These are phyloP conservation scores for Arctostaphylos glauca DNA, from an alignment of 148 eudicot species.

Conservation along the genomic window DNA sequence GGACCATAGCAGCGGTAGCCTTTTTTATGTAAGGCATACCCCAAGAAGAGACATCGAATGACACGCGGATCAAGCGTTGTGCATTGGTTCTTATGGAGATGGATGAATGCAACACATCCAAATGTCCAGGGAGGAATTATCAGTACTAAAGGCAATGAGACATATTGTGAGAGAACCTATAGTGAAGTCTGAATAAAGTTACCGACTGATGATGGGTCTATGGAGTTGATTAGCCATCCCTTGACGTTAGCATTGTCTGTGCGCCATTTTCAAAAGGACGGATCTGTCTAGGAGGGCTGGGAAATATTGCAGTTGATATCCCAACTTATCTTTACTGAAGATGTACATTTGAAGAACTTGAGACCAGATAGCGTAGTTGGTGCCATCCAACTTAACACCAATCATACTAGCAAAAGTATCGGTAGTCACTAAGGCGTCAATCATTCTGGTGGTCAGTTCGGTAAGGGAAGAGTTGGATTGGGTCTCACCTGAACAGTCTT, in stretches of 20 bases:
- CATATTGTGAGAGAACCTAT: no score
- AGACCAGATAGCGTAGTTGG: slow-evolving; percentile 19
- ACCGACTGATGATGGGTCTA: background rate
- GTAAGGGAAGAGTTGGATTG: no score
- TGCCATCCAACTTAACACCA: slow-evolving; percentile 16
- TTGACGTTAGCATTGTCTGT: background rate
- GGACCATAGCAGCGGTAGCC: background rate
- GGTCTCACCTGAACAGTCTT: no score
- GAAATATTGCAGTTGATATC: background rate
- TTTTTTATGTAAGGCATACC: background rate
- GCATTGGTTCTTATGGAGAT: background rate
- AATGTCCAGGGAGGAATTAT: background rate
- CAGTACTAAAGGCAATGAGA: background rate
- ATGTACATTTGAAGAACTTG: slow-evolving; percentile 17
- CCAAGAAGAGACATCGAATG: background rate
- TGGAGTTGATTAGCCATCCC: slow-evolving; percentile 9
- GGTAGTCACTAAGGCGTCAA: no score
- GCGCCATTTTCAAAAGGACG: background rate
- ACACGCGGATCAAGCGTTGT: background rate
- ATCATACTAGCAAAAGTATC: background rate
- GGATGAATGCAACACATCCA: background rate
- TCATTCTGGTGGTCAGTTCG: no score
- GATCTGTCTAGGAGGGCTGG: background rate
- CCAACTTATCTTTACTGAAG: background rate
- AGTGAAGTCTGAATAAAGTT: background rate